Conservation (phyloP, 495 filamentous ascomycete species). For the Aspergillus bridgeri region DNA sequence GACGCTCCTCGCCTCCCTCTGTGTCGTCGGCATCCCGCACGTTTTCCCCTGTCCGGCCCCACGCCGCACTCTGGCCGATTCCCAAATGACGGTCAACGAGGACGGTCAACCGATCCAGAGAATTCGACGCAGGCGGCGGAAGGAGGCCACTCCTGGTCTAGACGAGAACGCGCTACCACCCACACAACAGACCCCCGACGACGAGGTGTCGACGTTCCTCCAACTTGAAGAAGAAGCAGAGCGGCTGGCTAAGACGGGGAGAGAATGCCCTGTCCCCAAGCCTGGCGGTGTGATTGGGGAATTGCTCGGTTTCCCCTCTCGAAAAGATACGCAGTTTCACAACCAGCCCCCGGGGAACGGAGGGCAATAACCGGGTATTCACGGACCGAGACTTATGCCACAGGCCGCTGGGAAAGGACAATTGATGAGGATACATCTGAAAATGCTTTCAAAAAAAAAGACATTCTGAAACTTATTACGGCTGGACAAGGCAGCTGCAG, state of each 20-base stretch:
- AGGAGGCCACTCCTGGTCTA: constrained; percentile 22
- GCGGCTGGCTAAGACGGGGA: constrained; percentile 26
- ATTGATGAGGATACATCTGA: neutral
- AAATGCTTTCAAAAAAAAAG: neutral
- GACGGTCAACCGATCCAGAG: constrained; percentile 43
- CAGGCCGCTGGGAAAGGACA: neutral
- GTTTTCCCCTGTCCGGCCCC: constrained; percentile 89
- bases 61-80: constrained; percentile 69
- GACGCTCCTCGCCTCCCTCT: constrained; percentile 86
- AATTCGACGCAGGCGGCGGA: constrained; percentile 31
- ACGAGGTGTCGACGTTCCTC: constrained; percentile 44
- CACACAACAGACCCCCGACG: constrained; percentile 30
- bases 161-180: constrained; percentile 18
- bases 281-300: constrained; percentile 71
- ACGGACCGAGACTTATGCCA: neutral
- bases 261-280: constrained; percentile 81
- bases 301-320: constrained; percentile 60
- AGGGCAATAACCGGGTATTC: constrained; percentile 6
- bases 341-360: constrained; percentile 1
- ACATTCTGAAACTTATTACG: neutral
- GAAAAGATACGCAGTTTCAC: constrained; percentile 4
- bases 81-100: constrained; percentile 51
- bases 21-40: constrained; percentile 89
- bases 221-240: constrained; percentile 46
- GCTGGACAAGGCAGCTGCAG: neutral